Conservation (phyloP, 192 early-diverging fungal genomes). For the Entomortierella chlamydospora region DNA sequence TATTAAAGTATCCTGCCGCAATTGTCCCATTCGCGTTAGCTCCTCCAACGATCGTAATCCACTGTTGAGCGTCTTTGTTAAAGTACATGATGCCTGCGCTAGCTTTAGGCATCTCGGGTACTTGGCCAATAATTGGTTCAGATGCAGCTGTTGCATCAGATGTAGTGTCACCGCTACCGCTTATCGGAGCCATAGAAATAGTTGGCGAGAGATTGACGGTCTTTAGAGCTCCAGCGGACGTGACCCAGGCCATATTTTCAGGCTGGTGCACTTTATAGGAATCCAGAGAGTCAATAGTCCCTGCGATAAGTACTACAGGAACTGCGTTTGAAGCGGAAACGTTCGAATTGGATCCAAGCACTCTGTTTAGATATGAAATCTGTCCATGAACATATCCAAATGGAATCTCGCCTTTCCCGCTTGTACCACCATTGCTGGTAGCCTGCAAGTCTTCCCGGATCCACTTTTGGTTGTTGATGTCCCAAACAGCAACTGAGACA, state of each 20-base stretch:
- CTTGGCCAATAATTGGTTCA: neutral
- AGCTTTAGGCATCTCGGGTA: neutral
- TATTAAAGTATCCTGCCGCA: conserved; percentile 25
- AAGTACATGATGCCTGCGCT: conserved; percentile 43
- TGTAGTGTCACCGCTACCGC: neutral
- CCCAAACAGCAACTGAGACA: conserved; percentile 24
- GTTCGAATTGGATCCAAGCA: conserved; percentile 18
- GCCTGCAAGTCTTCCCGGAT: neutral
- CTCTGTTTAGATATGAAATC: conserved; percentile 34
- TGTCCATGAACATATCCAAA: conserved; percentile 33
- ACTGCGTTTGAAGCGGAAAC: neutral
- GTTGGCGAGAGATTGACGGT: conserved; percentile 23
- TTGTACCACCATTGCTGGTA: neutral
- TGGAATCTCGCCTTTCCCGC: neutral
- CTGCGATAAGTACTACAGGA: conserved; percentile 29
- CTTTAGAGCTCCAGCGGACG: conserved; percentile 15
- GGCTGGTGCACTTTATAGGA: conserved; percentile 21
- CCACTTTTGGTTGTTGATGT: conserved; percentile 22
- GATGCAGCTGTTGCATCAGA: neutral
- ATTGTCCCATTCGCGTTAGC: conserved; percentile 16
- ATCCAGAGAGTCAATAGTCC: conserved; percentile 35
- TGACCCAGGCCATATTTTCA: conserved; percentile 41
- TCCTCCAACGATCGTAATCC: conserved; percentile 41
- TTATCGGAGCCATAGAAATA: neutral
- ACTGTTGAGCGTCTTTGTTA: conserved; percentile 10